These are phyloP conservation scores for Cronartium quercuum DNA, from an alignment of 1,284 basidiomycete genomes.

Conservation along the genomic window DNA sequence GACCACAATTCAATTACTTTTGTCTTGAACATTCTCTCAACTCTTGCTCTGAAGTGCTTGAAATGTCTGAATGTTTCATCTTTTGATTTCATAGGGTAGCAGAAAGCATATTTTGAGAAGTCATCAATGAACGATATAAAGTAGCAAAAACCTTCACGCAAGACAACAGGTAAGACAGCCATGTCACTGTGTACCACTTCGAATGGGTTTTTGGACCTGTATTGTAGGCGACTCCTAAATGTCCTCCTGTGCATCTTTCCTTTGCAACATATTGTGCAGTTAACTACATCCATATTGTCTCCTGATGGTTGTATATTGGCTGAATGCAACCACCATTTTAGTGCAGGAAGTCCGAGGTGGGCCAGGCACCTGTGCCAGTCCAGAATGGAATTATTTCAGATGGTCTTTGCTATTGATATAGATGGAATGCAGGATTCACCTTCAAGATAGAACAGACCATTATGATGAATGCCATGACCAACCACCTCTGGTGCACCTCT, in stretches of 20 bases:
- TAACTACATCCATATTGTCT: neutral
- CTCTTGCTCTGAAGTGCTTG: neutral
- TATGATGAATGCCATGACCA: neutral
- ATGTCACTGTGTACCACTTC: neutral
- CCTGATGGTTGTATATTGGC: neutral
- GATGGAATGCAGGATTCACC: too few relatives aligned
- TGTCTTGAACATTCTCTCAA: neutral
- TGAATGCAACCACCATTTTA: neutral
- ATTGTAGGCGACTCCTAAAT: neutral
- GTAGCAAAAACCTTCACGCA: constrained; percentile 44
- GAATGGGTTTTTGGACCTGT: neutral
- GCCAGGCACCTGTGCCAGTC: neutral
- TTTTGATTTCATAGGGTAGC: constrained; percentile 16
- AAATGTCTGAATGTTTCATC: neutral
- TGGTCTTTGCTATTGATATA: neutral
- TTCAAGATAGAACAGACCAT: constrained; percentile 2
- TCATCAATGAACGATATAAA: constrained; percentile 47
- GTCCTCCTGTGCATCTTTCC: neutral
- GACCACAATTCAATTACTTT: constrained; percentile 40
- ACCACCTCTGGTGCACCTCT: neutral
- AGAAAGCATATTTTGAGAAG: neutral
- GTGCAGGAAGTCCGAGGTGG: neutral
- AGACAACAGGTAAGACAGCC: neutral
- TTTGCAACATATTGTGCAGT: neutral
- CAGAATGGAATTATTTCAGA: neutral